These are phyloP conservation scores for Talaromyces sp. DNA, from an alignment of 2,329 filamentous ascomycete genomes.

Conservation along the genomic window DNA sequence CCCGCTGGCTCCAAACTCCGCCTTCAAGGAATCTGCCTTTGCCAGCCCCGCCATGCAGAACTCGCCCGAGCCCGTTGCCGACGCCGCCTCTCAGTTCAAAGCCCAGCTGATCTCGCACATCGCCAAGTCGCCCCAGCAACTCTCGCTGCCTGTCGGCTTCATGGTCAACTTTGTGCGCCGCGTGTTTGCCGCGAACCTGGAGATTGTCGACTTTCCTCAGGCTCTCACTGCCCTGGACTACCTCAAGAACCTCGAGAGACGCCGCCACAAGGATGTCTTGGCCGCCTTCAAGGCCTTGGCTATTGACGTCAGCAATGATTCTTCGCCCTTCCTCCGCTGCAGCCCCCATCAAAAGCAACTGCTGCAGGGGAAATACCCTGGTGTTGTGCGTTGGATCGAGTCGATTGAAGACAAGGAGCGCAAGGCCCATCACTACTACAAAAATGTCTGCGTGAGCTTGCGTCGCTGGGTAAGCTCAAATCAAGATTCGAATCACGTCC, in stretches of 20 bases:
- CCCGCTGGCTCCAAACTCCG: conserved; percentile 18
- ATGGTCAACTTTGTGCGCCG: conserved; percentile 56
- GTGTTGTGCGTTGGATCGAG: conserved; percentile 51
- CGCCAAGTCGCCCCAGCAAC: conserved; percentile 52
- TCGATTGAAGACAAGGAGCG: conserved; percentile 46
- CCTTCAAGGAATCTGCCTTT: conserved; percentile 29
- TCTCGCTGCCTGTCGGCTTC: conserved; percentile 57
- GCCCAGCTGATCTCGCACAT: conserved; percentile 46
- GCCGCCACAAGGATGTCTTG: conserved; percentile 53
- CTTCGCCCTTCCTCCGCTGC: conserved; percentile 28
- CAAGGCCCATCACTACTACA: conserved; percentile 52
- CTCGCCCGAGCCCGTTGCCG: conserved; percentile 20
- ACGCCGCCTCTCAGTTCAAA: conserved; percentile 37
- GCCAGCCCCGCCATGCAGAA: conserved; percentile 25
- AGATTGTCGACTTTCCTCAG: conserved; percentile 59
- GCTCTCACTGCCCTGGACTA: conserved; percentile 62
- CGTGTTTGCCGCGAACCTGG: conserved; percentile 52
- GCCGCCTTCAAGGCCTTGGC: conserved; percentile 50
- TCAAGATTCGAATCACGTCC: too few relatives aligned
- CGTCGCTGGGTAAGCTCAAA: conserved; percentile 53
- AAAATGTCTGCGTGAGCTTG: conserved; percentile 55
- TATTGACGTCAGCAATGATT: conserved; percentile 22
- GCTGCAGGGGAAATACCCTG: conserved; percentile 47
- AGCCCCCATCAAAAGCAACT: conserved; percentile 44
- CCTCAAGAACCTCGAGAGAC: conserved; percentile 56